Evolutionary conservation across 805 yeast species (phyloP).

Genomic region (Myxozyma melibiosi): DNA sequence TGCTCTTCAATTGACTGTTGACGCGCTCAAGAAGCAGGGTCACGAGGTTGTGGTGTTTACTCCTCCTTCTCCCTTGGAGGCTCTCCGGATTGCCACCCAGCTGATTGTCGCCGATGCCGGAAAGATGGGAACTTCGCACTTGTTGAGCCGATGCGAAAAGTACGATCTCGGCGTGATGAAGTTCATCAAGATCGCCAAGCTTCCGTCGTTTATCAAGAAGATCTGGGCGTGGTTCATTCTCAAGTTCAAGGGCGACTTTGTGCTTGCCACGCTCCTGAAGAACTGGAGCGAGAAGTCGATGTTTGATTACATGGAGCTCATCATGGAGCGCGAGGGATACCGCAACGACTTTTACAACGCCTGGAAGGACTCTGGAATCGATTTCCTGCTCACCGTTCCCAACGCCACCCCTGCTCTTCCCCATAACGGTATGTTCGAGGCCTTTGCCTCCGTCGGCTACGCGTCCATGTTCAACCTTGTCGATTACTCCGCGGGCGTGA

Average conservation of each 20-base stretch:
- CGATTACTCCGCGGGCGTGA: conserved; percentile 58
- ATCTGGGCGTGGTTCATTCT: conserved; percentile 44
- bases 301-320: conserved; percentile 44
- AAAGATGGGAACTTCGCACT: conserved; percentile 35
- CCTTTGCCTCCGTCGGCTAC: conserved; percentile 51
- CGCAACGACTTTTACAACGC: conserved; percentile 40
- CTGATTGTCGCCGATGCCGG: conserved; percentile 45
- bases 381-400: conserved; percentile 46
- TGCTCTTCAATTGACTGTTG: conserved; percentile 46
- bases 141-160: conserved; percentile 40
- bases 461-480: conserved; percentile 58
- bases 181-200: conserved; percentile 39
- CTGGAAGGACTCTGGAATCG: conserved; percentile 46
- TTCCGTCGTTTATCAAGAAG: conserved; percentile 43
- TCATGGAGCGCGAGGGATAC: conserved; percentile 44
- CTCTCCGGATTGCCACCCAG: conserved; percentile 58
- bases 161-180: conserved; percentile 45
- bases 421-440: conserved; percentile 42
- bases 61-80: conserved; percentile 57
- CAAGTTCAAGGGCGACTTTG: conserved; percentile 41
- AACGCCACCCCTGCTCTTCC: conserved; percentile 50
- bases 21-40: conserved; percentile 49
- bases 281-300: conserved; percentile 44
- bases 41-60: conserved; percentile 51
- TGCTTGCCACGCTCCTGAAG: conserved; percentile 46